Evolutionary conservation across 2,329 filamentous ascomycete species (phyloP).

Genomic region (Ceratocystis harringtonii): DNA sequence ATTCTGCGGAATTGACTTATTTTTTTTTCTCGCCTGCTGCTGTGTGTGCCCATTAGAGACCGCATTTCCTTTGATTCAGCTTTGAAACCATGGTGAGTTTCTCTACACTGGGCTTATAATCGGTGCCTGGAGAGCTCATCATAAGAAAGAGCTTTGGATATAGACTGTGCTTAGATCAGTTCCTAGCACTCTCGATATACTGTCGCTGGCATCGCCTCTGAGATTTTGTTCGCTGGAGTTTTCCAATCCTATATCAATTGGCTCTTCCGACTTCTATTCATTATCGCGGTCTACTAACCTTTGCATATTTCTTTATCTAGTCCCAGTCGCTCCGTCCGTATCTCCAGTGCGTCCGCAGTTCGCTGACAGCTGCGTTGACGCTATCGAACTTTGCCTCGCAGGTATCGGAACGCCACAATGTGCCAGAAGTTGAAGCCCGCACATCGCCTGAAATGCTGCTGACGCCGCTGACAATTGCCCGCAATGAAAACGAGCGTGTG

Average conservation of each 20-base stretch:
- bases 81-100: conserved; percentile 5
- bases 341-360: conserved; percentile 88
- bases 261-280: conserved; percentile 5
- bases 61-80: background rate
- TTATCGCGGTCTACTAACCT: background rate
- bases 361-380: conserved; percentile 82
- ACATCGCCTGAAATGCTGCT: conserved; percentile 88
- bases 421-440: conserved; percentile 88
- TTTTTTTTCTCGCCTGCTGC: background rate
- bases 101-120: background rate
- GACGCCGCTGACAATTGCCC: conserved; percentile 75
- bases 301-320: conserved; percentile 28
- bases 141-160: background rate
- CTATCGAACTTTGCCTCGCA: conserved; percentile 91
- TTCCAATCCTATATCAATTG: background rate
- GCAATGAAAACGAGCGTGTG: conserved; percentile 95
- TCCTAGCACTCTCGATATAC: conserved; percentile 13
- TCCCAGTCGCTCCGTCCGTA: conserved; percentile 96
- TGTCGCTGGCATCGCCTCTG: conserved; percentile 18
- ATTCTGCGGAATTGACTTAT: background rate
- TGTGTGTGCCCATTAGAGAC: background rate
- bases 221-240: conserved; percentile 12
- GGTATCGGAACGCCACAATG: conserved; percentile 91
- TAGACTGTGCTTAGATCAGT: background rate
- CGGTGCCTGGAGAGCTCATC: background rate